These are phyloP conservation scores for Tylopilus rubrobrunneus DNA, from an alignment of 768 basidiomycete genomes.

Conservation along the genomic window DNA sequence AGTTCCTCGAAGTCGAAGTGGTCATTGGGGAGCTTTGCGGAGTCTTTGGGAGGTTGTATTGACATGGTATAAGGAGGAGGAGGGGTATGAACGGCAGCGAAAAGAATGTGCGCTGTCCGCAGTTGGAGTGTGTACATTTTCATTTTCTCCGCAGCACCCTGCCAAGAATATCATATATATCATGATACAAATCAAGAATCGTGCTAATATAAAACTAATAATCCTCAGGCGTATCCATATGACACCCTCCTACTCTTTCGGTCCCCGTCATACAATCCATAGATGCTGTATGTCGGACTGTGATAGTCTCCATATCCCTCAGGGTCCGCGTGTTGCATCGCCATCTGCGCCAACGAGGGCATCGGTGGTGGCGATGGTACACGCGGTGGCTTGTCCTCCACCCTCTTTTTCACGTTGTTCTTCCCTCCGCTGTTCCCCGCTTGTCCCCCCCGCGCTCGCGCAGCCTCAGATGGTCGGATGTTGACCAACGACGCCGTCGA, in stretches of 20 bases:
- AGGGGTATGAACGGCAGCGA: slow-evolving; percentile 7
- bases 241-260: slow-evolving; percentile 44
- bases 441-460: slow-evolving; percentile 27
- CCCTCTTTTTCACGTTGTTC: slow-evolving; percentile 30
- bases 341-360: slow-evolving; percentile 74
- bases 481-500: slow-evolving; percentile 32
- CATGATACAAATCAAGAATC: slow-evolving; percentile 2
- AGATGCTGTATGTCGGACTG: slow-evolving; percentile 82
- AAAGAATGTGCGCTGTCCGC: slow-evolving; percentile 2
- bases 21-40: slow-evolving; percentile 29
- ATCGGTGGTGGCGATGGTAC: slow-evolving; percentile 77
- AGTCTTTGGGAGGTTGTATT: slow-evolving; percentile 3
- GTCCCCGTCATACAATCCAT: slow-evolving; percentile 65
- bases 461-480: slow-evolving; percentile 24
- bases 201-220: background rate
- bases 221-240: slow-evolving; percentile 21
- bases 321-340: slow-evolving; percentile 56
- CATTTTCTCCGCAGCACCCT: slow-evolving; percentile 18
- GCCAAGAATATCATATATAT: background rate
- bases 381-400: slow-evolving; percentile 63
- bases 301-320: slow-evolving; percentile 63
- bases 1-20: slow-evolving; percentile 46
- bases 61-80: slow-evolving; percentile 19
- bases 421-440: slow-evolving; percentile 13
- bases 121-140: slow-evolving; percentile 7